Evolutionary conservation across 2,329 filamentous ascomycete genomes (phyloP), one percentile per base, ranked within the genome.

Genomic region (Fusarium continuum): DNA sequence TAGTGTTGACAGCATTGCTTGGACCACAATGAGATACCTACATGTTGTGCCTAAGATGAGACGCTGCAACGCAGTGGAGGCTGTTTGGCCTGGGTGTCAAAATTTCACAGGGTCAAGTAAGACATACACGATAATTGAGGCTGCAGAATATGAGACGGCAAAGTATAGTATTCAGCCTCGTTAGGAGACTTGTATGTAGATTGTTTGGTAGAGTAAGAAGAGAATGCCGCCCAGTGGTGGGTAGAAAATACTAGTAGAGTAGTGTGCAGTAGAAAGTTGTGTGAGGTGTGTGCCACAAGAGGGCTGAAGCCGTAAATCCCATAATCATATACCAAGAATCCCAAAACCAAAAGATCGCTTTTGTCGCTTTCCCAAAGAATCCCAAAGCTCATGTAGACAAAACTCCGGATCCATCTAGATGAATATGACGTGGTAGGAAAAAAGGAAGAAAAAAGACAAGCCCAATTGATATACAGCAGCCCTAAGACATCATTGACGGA

Each of bases 291-390:
- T 62, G 19, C 23, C 31, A 56, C 31, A 25, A 34, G 29, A 39
- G 6, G 29, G 40, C 32, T 23, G 36, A 63, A 50, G 50, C 57
- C 62, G 53, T 65, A 40, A 55, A 34, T 55, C 48, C 57, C 58
- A 23, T 65, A 48, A 60, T 39, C 46, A 29, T 47, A 63, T 65
- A 46, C 43, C 31, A 34, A 55, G 44, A 35, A 16, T 23, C 14
- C 43, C 34, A 34, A 16, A 32, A 40, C 53, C 54, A 34, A 48
- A 32, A 48, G 36, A 38, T 59, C 62, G 62, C 62, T 65, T 65
- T 63, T 64, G 26, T 57, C 63, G 62, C 58, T 63, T 48, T 63
- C 62, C 62, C 46, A 55, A 47, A 46, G 32, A 34, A 22, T 47
- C 32, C 57, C 32, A 38, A 58, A 40, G 35, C 62, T 58, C 19